phyloP scores from a whole-genome alignment of 2,329 filamentous ascomycete species.

The Fusarium nygamai region DNA sequence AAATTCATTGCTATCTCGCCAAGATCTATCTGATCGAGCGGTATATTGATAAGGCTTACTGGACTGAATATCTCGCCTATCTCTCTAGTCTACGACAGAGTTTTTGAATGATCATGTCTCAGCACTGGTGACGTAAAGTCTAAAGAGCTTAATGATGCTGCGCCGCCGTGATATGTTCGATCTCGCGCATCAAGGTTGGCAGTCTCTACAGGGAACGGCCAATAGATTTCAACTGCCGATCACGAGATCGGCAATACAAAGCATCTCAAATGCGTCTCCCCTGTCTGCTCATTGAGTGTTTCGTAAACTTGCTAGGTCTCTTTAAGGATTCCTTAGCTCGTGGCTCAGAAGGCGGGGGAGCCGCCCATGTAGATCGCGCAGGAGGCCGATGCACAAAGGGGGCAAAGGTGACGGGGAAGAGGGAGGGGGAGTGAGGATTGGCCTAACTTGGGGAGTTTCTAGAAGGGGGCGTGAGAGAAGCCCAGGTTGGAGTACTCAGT shows the following conservation, averaged over 20 bases:
- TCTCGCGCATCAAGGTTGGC: slow-evolving; percentile 4
- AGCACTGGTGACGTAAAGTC: neutral
- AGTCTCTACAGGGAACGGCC: slow-evolving; percentile 10
- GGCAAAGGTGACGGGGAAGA: neutral
- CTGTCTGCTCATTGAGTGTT: slow-evolving; percentile 3
- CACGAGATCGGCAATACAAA: slow-evolving; percentile 28
- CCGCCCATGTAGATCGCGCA: slow-evolving; percentile 25
- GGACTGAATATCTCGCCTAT: neutral
- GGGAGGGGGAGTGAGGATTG: slow-evolving; percentile 9
- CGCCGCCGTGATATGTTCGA: neutral
- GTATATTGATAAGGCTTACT: neutral
- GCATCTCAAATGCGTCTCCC: neutral
- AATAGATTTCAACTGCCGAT: slow-evolving; percentile 13
- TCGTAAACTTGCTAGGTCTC: slow-evolving; percentile 7
- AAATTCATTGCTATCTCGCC: neutral
- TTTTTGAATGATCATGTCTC: neutral
- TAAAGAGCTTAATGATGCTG: neutral
- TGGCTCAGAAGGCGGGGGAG: slow-evolving; percentile 12
- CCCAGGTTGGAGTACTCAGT: neutral
- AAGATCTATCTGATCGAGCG: neutral
- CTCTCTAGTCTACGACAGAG: neutral
- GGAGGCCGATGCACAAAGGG: slow-evolving; percentile 8
- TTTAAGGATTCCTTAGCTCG: slow-evolving; percentile 4
- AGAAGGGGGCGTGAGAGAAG: slow-evolving; percentile 22
- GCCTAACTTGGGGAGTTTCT: neutral